Conservation (phyloP, 202 grass and related monocot species). For the Dendrocalamus latiflorus region DNA sequence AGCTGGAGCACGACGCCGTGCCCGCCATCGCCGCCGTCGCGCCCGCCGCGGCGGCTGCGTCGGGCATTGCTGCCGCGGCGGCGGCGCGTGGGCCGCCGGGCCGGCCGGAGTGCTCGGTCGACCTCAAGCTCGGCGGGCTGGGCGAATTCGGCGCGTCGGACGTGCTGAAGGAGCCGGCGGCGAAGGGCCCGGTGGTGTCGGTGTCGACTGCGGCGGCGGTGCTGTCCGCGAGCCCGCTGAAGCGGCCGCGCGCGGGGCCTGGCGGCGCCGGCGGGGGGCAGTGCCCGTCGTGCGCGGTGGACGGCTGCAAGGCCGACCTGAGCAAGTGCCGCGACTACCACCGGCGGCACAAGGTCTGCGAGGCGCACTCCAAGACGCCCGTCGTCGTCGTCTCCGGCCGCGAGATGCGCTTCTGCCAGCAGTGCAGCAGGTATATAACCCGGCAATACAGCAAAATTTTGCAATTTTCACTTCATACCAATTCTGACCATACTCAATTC, state of each 20-base stretch:
- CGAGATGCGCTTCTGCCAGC: slow-evolving; percentile 86
- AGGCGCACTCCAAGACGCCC: slow-evolving; percentile 77
- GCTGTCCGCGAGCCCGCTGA: slow-evolving; percentile 29
- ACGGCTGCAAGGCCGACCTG: slow-evolving; percentile 67
- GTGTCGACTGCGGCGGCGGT: not conserved
- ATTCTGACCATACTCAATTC: not conserved
- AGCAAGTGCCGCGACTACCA: slow-evolving; percentile 79
- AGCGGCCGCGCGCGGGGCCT: slow-evolving; percentile 25
- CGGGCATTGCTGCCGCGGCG: slow-evolving; percentile 8
- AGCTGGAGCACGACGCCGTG: slow-evolving; percentile 40
- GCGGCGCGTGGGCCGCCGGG: slow-evolving; percentile 6
- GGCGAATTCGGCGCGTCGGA: slow-evolving; percentile 50
- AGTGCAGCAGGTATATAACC: slow-evolving; percentile 74
- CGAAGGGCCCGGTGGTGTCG: not conserved
- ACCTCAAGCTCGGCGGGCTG: slow-evolving; percentile 70
- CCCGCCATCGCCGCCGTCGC: slow-evolving; percentile 3
- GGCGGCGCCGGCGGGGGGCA: not conserved
- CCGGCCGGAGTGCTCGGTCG: slow-evolving; percentile 62
- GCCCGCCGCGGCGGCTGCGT: not conserved
- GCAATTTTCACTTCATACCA: not conserved
- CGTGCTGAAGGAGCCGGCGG: slow-evolving; percentile 20
- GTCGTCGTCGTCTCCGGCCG: slow-evolving; percentile 65
- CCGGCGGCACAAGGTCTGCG: slow-evolving; percentile 82
- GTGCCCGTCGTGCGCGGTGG: slow-evolving; percentile 59
- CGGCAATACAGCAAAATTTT: not conserved